Evolutionary conservation across 1,284 basidiomycete genomes (phyloP).

Genomic region (Rhodotorula sp.): DNA sequence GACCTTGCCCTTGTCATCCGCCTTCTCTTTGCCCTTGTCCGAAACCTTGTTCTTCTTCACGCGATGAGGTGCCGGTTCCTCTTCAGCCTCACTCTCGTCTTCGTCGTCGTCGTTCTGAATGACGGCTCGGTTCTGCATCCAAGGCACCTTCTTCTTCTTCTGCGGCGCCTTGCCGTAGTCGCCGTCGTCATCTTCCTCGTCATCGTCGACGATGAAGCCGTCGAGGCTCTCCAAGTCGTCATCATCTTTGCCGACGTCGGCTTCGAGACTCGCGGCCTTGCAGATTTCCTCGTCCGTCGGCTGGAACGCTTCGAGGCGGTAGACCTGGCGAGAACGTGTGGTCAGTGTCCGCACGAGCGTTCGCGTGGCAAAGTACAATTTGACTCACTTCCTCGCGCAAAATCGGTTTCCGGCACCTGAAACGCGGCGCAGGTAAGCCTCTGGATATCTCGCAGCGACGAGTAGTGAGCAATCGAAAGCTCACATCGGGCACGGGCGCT

Average conservation of each 20-base stretch:
- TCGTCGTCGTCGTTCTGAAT: conserved; percentile 34
- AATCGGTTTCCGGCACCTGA: conserved; percentile 33
- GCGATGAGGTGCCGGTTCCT: conserved; percentile 1
- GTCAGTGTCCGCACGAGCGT: neutral
- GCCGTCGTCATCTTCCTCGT: conserved; percentile 23
- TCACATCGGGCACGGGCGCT: conserved; percentile 36
- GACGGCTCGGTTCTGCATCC: conserved; percentile 31
- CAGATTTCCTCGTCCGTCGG: conserved; percentile 37
- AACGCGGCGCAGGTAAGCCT: neutral
- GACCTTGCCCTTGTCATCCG: conserved; percentile 19
- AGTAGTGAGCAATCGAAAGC: neutral
- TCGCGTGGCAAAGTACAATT: too few relatives aligned
- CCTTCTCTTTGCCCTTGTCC: conserved; percentile 12
- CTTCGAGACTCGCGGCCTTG: conserved; percentile 55
- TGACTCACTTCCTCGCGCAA: conserved; percentile 13
- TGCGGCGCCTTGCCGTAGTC: conserved; percentile 56
- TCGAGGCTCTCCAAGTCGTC: conserved; percentile 22
- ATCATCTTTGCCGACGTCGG: conserved; percentile 26
- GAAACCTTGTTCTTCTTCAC: conserved; percentile 6
- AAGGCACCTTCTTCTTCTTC: conserved; percentile 52
- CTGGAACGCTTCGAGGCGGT: conserved; percentile 34
- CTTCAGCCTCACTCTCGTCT: conserved; percentile 18
- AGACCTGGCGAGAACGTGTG: conserved; percentile 3
- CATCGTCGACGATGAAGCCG: conserved; percentile 30
- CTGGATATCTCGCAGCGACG: neutral